These are phyloP conservation scores for Litchi chinensis DNA, from an alignment of 345 rosid genomes.

Conservation along the genomic window DNA sequence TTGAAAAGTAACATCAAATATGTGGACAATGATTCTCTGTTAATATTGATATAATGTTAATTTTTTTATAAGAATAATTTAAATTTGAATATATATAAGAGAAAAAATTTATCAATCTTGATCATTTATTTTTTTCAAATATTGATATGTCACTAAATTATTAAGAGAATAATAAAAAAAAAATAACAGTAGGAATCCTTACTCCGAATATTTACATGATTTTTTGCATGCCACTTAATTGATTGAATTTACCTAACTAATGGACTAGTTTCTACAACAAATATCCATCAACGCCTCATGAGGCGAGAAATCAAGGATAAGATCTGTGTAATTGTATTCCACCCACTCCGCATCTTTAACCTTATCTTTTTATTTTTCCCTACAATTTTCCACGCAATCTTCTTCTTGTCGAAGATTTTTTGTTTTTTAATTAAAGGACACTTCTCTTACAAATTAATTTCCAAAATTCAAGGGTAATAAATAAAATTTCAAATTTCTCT, in stretches of 20 bases:
- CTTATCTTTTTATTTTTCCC: constrained; percentile 28
- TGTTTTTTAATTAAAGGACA: neutral
- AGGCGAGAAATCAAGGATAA: neutral
- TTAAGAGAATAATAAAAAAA: no score
- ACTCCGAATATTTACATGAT: neutral
- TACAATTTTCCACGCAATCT: constrained; percentile 14
- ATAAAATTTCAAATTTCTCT: neutral
- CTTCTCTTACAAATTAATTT: constrained; percentile 9
- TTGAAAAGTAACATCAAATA: neutral
- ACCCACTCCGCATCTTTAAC: constrained; percentile 46
- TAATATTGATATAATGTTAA: no score
- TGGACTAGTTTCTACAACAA: constrained; percentile 8
- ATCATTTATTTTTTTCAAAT: no score
- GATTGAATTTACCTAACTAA: neutral
- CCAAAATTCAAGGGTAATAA: constrained; percentile 20
- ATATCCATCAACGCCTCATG: constrained; percentile 9
- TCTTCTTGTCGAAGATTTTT: neutral
- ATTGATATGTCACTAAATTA: no score
- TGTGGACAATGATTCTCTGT: neutral
- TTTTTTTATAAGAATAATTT: no score
- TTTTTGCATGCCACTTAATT: neutral
- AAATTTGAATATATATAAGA: no score
- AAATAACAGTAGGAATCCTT: no score
- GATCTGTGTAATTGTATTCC: constrained; percentile 26
- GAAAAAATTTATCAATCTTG: no score